Base-by-base conservation (phyloP, 2,329 filamentous ascomycete species). In the Stemphylium beticola region DNA sequence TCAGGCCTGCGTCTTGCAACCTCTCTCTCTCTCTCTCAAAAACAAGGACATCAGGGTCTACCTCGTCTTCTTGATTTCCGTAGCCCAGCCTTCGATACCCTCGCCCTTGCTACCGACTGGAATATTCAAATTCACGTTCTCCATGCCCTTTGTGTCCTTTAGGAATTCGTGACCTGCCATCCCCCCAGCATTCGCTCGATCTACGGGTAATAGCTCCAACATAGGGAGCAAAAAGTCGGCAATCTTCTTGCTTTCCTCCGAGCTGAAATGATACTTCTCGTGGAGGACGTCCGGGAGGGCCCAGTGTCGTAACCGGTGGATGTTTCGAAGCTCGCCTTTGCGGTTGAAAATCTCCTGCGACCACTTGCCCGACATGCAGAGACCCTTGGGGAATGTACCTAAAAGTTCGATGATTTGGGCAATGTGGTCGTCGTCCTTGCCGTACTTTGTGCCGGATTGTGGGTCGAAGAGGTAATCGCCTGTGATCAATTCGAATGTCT, bases 361-460 rank as follows among this genome's bases (percentile, higher is more conserved):
- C 95, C 95, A 98, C 78, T 97, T 97, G 46, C 95, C 95, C 1
- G 90, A 89, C 49, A 96, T 84, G 76, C 92, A 97, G 44, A 98
- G 84, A 4, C 91, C 90, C 75, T 96, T 96, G 49, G 95, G 93
- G 73, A 98, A 98, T 0, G 90, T 88, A 8, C 95, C 95, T 15
- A 99, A 86, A 4, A 99, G 84, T 77, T 99, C 95, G 74, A 99
- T 98, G 68, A 99, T 98, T 74, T 99, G 95, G 9, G 95, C 95
- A 64, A 99, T 97, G 78, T 99, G 95, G 73, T 99, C 95, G 79
- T 99, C 95, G 73, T 99, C 95, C 79, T 99, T 99, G 73, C 95
- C 95, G 76, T 99, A 99, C 78, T 98, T 98, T 37, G 93, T 98
- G 60, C 95, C 95, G 1, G 93, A 97, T 78, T 99, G 95, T 0